Percentiles rank a stretch among this genome's conserved stretches.
Evolutionary conservation across 129 eudicot species (phyloP).

Genomic region (carrot (Daucus carota)): DNA sequence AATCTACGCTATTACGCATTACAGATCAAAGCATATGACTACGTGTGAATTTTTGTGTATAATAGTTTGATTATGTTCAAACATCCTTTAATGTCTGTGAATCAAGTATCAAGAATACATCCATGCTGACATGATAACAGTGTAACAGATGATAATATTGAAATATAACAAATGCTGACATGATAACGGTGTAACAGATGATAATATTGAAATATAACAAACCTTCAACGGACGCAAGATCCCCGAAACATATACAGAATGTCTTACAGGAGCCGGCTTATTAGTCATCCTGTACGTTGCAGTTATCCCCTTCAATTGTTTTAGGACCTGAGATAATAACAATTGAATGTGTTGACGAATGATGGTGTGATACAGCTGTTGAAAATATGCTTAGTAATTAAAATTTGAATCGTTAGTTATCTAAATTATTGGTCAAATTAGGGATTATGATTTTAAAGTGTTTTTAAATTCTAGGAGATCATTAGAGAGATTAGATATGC

Average conservation of each 20-base stretch:
- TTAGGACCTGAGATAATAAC: constrained; percentile 49
- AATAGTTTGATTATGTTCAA: neutral
- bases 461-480: too few relatives aligned
- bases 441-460: too few relatives aligned
- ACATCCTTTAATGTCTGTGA: too few relatives aligned
- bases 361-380: neutral
- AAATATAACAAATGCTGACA: neutral
- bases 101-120: neutral
- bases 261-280: constrained; percentile 90
- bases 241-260: constrained; percentile 85
- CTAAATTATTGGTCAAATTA: too few relatives aligned
- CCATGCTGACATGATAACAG: too few relatives aligned
- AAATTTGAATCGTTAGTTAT: too few relatives aligned
- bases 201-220: constrained; percentile 3
- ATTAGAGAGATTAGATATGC: too few relatives aligned
- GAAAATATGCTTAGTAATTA: too few relatives aligned
- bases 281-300: constrained; percentile 90
- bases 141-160: neutral
- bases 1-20: too few relatives aligned
- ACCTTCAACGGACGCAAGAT: constrained; percentile 82
- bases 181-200: neutral
- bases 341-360: neutral
- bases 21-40: too few relatives aligned
- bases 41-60: neutral
- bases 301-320: constrained; percentile 83